phyloP scores from a whole-genome alignment of 768 basidiomycete species.

The Pilatotrama ljubarskyi region DNA sequence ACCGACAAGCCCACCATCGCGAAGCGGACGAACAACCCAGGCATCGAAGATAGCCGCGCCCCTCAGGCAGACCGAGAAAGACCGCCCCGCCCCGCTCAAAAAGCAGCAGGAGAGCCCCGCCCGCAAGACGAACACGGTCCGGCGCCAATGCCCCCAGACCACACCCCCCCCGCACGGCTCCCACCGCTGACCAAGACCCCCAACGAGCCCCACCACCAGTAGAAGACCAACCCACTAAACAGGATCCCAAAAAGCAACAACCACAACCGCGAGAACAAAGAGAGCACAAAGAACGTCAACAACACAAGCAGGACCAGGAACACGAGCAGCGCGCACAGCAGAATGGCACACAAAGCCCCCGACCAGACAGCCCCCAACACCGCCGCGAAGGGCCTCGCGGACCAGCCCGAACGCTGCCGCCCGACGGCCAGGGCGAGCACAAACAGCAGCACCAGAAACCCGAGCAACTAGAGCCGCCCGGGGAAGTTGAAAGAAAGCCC shows the following conservation, averaged over 20 bases:
- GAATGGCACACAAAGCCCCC: constrained; percentile 35
- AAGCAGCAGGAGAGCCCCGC: no score
- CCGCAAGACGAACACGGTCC: no score
- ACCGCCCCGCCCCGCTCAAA: no score
- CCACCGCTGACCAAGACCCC: constrained; percentile 36
- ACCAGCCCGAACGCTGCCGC: constrained; percentile 45
- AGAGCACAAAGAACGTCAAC: constrained; percentile 38
- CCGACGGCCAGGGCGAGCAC: not conserved
- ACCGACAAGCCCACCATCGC: constrained; percentile 39
- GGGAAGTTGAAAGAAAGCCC: constrained; percentile 49
- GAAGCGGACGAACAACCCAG: constrained; percentile 34
- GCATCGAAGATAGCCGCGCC: constrained; percentile 29
- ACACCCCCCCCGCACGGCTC: no score
- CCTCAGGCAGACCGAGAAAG: constrained; percentile 31
- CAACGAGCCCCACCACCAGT: constrained; percentile 40
- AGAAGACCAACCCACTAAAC: constrained; percentile 34
- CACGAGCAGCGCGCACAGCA: not conserved
- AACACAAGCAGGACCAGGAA: constrained; percentile 10
- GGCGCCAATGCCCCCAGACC: no score
- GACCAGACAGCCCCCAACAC: constrained; percentile 45
- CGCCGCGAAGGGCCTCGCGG: constrained; percentile 46
- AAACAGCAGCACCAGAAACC: not conserved
- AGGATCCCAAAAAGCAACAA: no score
- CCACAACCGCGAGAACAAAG: no score
- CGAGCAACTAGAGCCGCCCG: not conserved